phyloP scores from a whole-genome alignment of 1,139 yeast genomes.

The Yamadazyma songkhlaensis region DNA sequence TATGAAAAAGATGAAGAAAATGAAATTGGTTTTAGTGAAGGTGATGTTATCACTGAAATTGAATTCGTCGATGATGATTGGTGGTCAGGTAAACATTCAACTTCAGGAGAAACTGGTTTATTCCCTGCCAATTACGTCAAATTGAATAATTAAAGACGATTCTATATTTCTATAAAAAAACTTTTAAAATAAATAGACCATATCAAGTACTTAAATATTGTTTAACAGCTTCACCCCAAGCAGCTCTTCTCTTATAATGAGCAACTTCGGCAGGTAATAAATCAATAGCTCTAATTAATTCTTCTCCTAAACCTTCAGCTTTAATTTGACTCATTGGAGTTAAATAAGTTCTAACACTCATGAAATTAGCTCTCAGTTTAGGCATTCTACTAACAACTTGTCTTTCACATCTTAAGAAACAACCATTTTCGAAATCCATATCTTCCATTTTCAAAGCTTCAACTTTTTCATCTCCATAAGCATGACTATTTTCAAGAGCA shows the following conservation, averaged over 20 bases:
- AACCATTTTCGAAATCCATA: slow-evolving; percentile 35
- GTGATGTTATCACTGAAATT: slow-evolving; percentile 75
- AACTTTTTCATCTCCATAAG: slow-evolving; percentile 27
- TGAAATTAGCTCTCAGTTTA: slow-evolving; percentile 33
- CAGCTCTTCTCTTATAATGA: slow-evolving; percentile 55
- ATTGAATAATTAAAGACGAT: slow-evolving; percentile 22
- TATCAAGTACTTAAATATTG: slow-evolving; percentile 28
- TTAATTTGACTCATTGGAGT: slow-evolving; percentile 36
- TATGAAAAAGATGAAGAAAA: slow-evolving; percentile 90
- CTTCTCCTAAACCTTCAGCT: slow-evolving; percentile 36
- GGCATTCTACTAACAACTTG: slow-evolving; percentile 42
- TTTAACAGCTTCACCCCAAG: slow-evolving; percentile 67
- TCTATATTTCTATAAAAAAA: slow-evolving; percentile 1
- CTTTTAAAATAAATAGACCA: neutral
- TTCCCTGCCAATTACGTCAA: slow-evolving; percentile 90
- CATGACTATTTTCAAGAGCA: slow-evolving; percentile 31
- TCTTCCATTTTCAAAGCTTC: slow-evolving; percentile 22
- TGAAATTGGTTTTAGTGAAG: slow-evolving; percentile 80
- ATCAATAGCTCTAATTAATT: slow-evolving; percentile 56
- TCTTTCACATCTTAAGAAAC: slow-evolving; percentile 40
- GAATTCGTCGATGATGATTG: slow-evolving; percentile 93
- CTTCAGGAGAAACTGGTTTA: slow-evolving; percentile 70
- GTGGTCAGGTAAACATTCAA: slow-evolving; percentile 83
- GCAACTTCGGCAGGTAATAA: slow-evolving; percentile 57
- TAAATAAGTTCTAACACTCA: slow-evolving; percentile 42